Evolutionary conservation across 768 basidiomycete species (phyloP).

Genomic region (Amyloporia xantha): DNA sequence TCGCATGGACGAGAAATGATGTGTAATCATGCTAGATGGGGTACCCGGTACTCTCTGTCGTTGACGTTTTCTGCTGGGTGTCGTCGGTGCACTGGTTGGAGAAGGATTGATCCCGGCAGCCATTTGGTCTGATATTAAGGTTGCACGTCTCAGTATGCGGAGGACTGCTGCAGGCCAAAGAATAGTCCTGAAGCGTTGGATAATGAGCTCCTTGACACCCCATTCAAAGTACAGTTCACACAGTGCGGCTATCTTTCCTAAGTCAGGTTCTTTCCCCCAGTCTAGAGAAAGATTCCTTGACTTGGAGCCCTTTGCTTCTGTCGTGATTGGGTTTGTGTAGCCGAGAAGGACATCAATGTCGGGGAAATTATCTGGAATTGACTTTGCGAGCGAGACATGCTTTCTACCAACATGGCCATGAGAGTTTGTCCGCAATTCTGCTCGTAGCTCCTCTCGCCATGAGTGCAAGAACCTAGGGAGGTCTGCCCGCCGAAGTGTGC

Average conservation of each 20-base stretch:
- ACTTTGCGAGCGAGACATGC: slow-evolving; percentile 6
- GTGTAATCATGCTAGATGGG: slow-evolving; percentile 42
- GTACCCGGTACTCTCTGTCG: slow-evolving; percentile 33
- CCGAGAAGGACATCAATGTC: slow-evolving; percentile 14
- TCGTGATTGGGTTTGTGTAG: slow-evolving; percentile 19
- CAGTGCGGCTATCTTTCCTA: slow-evolving; percentile 17
- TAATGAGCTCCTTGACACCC: slow-evolving; percentile 13
- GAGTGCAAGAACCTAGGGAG: slow-evolving; percentile 15
- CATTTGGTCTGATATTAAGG: slow-evolving; percentile 56
- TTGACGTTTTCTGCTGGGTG: slow-evolving; percentile 38
- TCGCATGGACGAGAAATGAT: slow-evolving; percentile 40
- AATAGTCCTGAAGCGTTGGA: slow-evolving; percentile 18
- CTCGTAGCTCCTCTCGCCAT: slow-evolving; percentile 20
- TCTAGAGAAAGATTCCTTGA: slow-evolving; percentile 15
- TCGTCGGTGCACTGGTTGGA: too few relatives aligned
- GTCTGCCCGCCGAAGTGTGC: too few relatives aligned
- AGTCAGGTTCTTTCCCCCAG: slow-evolving; percentile 16
- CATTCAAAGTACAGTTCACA: slow-evolving; percentile 25
- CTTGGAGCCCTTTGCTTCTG: slow-evolving; percentile 7
- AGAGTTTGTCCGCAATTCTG: slow-evolving; percentile 22
- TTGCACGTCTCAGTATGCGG: too few relatives aligned
- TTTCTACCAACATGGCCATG: slow-evolving; percentile 12
- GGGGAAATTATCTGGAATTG: slow-evolving; percentile 18
- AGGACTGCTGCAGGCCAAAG: slow-evolving; percentile 18
- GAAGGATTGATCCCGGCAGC: slow-evolving; percentile 82